Conservation (phyloP, 2,329 filamentous ascomycete species). For the Parafenestella ontariensis region DNA sequence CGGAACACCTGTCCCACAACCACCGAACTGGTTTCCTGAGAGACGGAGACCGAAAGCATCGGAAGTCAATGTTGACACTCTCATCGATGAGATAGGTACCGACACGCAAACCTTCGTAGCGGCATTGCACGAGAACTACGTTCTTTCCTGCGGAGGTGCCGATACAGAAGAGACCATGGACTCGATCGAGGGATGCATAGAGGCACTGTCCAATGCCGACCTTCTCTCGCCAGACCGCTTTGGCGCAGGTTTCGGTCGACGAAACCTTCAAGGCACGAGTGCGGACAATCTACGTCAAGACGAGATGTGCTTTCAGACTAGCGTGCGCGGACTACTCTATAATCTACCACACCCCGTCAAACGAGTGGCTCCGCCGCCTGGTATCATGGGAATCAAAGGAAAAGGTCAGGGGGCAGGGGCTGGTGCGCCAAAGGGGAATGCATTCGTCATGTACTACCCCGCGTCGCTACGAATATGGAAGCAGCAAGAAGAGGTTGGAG, state of each 20-base stretch:
- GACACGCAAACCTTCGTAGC: conserved; percentile 90
- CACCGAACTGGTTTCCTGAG: conserved; percentile 56
- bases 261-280: conserved; percentile 58
- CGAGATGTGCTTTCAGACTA: conserved; percentile 91
- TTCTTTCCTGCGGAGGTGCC: conserved; percentile 76
- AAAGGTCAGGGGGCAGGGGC: conserved; percentile 30
- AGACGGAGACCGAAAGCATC: conserved; percentile 53
- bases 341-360: conserved; percentile 86
- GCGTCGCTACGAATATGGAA: conserved; percentile 84
- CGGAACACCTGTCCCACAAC: conserved; percentile 46
- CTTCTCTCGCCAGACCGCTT: conserved; percentile 79
- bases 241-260: conserved; percentile 61
- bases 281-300: conserved; percentile 85
- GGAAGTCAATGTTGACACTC: conserved; percentile 63
- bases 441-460: conserved; percentile 92
- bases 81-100: conserved; percentile 94
- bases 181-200: conserved; percentile 83
- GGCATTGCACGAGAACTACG: conserved; percentile 92
- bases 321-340: conserved; percentile 85
- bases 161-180: conserved; percentile 71
- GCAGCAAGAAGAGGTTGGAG: conserved; percentile 80
- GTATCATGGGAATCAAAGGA: conserved; percentile 46
- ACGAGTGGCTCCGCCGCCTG: conserved; percentile 53
- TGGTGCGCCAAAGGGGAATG: conserved; percentile 58
- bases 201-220: conserved; percentile 86